phyloP scores from a whole-genome alignment of 768 basidiomycete genomes.

The Suillus subalutaceus region DNA sequence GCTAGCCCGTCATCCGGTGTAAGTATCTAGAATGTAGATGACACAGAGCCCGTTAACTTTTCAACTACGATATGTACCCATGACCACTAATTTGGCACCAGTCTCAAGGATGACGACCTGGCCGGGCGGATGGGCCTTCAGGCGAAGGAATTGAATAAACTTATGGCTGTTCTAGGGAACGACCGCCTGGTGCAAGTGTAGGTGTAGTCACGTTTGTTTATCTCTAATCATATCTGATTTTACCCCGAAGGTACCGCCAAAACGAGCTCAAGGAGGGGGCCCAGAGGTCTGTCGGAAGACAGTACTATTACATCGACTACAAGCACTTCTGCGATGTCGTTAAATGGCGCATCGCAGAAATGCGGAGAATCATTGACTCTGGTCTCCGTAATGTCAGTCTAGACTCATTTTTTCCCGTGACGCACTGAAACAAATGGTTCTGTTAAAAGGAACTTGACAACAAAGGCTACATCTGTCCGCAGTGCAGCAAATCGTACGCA shows the following conservation, averaged over 20 bases:
- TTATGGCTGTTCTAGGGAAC: slow-evolving; percentile 79
- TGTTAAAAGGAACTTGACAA: slow-evolving; percentile 83
- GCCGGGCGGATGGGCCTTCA: slow-evolving; percentile 89
- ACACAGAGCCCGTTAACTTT: slow-evolving; percentile 23
- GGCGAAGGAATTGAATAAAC: slow-evolving; percentile 87
- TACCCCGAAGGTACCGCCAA: slow-evolving; percentile 69
- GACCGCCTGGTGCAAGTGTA: slow-evolving; percentile 81
- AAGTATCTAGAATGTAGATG: slow-evolving; percentile 53
- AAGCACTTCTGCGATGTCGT: slow-evolving; percentile 95
- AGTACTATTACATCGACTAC: slow-evolving; percentile 98
- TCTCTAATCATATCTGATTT: slow-evolving; percentile 1
- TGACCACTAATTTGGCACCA: slow-evolving; percentile 31
- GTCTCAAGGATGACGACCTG: slow-evolving; percentile 92
- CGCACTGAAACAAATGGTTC: background rate
- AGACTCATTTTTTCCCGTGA: background rate
- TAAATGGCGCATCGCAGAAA: slow-evolving; percentile 95
- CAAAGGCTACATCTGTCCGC: slow-evolving; percentile 96
- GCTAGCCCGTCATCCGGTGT: slow-evolving; percentile 92
- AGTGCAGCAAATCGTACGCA: slow-evolving; percentile 82
- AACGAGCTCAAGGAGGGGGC: slow-evolving; percentile 91
- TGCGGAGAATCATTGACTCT: slow-evolving; percentile 88
- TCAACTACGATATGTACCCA: slow-evolving; percentile 5
- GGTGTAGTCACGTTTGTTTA: slow-evolving; percentile 30
- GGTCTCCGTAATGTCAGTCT: slow-evolving; percentile 80
- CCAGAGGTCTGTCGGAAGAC: slow-evolving; percentile 82